Evolutionary conservation across 1,284 basidiomycete genomes (phyloP).

Genomic region (Irpex lacteus): DNA sequence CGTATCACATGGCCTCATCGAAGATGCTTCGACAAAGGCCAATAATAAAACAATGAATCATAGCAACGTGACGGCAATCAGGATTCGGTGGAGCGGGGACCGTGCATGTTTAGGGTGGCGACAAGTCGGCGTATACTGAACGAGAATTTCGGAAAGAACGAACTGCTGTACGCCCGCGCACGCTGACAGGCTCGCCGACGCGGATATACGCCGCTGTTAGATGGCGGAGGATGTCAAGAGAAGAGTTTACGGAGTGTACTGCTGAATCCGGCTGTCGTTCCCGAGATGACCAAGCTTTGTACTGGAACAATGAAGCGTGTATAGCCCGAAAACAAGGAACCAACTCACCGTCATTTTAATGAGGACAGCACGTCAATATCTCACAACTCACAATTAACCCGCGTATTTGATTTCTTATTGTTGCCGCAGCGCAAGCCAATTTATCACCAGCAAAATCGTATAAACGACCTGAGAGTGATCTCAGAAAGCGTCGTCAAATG

Average conservation of each 20-base stretch:
- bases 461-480: background rate
- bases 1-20: constrained; percentile 11
- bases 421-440: background rate
- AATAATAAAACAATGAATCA: background rate
- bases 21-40: background rate
- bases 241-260: background rate
- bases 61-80: background rate
- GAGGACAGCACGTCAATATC: background rate
- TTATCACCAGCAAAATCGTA: background rate
- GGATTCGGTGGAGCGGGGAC: background rate
- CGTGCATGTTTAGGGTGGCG: background rate
- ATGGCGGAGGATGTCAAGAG: background rate
- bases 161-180: background rate
- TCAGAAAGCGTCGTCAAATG: background rate
- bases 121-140: constrained; percentile 3
- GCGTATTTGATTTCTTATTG: background rate
- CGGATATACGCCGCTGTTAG: background rate
- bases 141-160: constrained; percentile 1
- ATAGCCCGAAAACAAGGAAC: background rate
- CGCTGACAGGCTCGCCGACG: background rate
- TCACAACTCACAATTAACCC: background rate
- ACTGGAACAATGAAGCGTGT: background rate
- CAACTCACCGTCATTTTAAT: background rate
- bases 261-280: too few species aligned
- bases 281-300: background rate